Conservation (phyloP, 345 rosid genomes). For the Psidium guajava region DNA sequence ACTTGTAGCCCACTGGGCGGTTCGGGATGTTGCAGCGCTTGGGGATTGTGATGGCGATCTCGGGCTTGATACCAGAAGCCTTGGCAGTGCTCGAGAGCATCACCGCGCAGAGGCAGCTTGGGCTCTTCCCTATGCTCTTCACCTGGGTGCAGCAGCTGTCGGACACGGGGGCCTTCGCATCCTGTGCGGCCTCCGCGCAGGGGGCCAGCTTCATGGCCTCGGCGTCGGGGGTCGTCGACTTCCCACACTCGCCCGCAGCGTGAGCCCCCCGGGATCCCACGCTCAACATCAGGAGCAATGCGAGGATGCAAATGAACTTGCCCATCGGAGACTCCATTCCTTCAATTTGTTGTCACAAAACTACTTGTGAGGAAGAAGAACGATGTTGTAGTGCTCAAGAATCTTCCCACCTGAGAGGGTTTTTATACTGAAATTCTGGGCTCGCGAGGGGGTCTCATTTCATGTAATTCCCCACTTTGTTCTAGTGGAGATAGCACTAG, state of each 20-base stretch:
- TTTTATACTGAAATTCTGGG: conserved; percentile 17
- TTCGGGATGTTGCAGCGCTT: conserved; percentile 64
- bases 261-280: conserved; percentile 18
- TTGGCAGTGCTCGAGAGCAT: conserved; percentile 76
- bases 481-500: conserved; percentile 22
- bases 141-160: conserved; percentile 55
- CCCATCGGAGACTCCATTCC: conserved; percentile 15
- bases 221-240: conserved; percentile 41
- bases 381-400: neutral
- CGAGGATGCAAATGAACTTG: conserved; percentile 9
- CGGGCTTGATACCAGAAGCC: conserved; percentile 57
- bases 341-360: neutral
- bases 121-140: conserved; percentile 57
- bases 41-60: conserved; percentile 71
- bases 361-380: neutral
- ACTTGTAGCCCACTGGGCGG: conserved; percentile 81
- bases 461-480: conserved; percentile 9
- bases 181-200: conserved; percentile 61
- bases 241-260: conserved; percentile 77
- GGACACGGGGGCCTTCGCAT: conserved; percentile 39
- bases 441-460: neutral
- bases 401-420: neutral
- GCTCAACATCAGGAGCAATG: neutral
- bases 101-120: conserved; percentile 67
- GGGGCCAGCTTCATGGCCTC: conserved; percentile 82